These are phyloP conservation scores for Trifolium subterraneum DNA, from an alignment of 306 rosid species.

Conservation along the genomic window DNA sequence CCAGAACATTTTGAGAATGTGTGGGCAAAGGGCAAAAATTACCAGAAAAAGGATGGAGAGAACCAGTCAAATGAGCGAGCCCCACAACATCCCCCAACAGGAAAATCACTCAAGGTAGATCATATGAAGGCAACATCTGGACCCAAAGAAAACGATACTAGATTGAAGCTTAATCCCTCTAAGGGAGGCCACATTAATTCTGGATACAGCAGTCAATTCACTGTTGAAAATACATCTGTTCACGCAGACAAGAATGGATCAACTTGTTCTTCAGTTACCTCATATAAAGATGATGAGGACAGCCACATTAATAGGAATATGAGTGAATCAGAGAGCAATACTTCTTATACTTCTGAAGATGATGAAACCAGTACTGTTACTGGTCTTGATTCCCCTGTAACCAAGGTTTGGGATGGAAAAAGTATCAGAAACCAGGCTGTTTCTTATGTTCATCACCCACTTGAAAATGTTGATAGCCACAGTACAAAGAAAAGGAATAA, in stretches of 20 bases:
- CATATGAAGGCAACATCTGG: conserved; percentile 50
- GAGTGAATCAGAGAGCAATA: conserved; percentile 68
- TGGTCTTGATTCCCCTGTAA: conserved; percentile 94
- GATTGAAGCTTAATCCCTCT: conserved; percentile 50
- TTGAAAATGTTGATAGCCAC: conserved; percentile 70
- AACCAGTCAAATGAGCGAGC: conserved; percentile 56
- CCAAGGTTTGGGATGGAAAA: conserved; percentile 95
- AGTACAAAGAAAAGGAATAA: conserved; percentile 61
- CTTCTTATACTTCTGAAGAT: conserved; percentile 87
- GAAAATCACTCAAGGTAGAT: conserved; percentile 51
- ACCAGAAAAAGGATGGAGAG: conserved; percentile 64
- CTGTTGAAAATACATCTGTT: conserved; percentile 43
- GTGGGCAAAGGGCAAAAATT: conserved; percentile 92
- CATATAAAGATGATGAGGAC: conserved; percentile 55
- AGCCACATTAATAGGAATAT: conserved; percentile 48
- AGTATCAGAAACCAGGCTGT: conserved; percentile 72
- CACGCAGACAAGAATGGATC: conserved; percentile 48
- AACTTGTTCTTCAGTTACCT: conserved; percentile 45
- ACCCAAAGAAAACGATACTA: conserved; percentile 52
- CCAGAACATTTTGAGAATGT: conserved; percentile 94
- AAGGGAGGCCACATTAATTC: conserved; percentile 52
- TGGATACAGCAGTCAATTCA: conserved; percentile 45
- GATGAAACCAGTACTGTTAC: conserved; percentile 69
- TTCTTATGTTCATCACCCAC: conserved; percentile 94
- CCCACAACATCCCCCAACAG: conserved; percentile 51